Evolutionary conservation across 2,329 filamentous ascomycete species (phyloP), one percentile per base, ranked within the genome.

Genomic region (Akanthomyces muscarius): DNA sequence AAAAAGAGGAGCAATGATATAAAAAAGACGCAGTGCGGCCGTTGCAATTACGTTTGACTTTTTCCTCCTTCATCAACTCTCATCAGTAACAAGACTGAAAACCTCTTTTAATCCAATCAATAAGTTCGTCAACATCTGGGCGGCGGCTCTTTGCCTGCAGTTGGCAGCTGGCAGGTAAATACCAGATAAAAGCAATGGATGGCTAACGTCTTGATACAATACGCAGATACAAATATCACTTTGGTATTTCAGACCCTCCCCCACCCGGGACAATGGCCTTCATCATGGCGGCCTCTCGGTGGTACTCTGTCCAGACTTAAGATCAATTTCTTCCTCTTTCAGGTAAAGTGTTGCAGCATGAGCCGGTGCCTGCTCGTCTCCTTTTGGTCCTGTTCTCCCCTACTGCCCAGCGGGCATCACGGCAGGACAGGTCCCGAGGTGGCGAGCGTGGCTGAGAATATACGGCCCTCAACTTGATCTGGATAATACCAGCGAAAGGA

Each of bases 401-500:
- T 38, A 44, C 47, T 36, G 47, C n/a, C 21, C 14, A 23, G 80
- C 83, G 64, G 33, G 42, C 42, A 54, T 21, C 4, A 61, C 18
- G 50, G 36, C 28, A 47, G 8, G 5, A 5, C 41, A 10, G 65
- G 8, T 28, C 21, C 10, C 36, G 42, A 21, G 69, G 42, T n/a
- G 68, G 68, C 64, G 71, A 65, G 64, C 65, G 74, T 72, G 73
- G 76, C 75, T 91, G 89, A 94, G 90, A 95, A 87, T 87, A 95
- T 89, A 95, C 91, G 90, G 91, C 89, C 82, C 82, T 80, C 69
- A 92, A 94, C 90, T 94, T 94, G 91, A 94, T 93, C 90, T 91
- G 90, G 91, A 93, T 94, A 94, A 95, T 95, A 91, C 91, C 90
- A 92, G 92, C 92, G 92, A 92, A 95, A 96, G 92, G 89, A 96